Conservation (phyloP, 345 rosid genomes). For the Conringia planisiliqua region DNA sequence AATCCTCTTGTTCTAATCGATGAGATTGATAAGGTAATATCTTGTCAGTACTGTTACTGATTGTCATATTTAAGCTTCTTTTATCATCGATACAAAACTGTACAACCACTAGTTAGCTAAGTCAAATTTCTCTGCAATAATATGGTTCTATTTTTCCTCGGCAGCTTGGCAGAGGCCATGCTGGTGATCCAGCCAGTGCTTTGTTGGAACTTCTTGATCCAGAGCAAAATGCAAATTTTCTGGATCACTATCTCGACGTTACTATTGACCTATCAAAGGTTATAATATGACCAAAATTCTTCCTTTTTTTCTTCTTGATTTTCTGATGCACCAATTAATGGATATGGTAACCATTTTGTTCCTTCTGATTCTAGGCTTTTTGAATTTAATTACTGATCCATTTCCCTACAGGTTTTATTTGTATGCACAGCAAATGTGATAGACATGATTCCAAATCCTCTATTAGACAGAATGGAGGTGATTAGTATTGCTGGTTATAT, state of each 20-base stretch:
- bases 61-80: not conserved
- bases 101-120: not conserved
- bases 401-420: conserved; percentile 72
- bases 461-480: conserved; percentile 98
- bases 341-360: conserved; percentile 15
- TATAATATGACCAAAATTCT: conserved; percentile 7
- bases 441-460: conserved; percentile 93
- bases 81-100: not conserved
- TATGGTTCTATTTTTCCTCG: conserved; percentile 10
- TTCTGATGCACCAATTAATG: not conserved
- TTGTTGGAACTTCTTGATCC: conserved; percentile 98
- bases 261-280: conserved; percentile 96
- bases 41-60: not conserved
- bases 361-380: not conserved
- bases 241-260: conserved; percentile 98
- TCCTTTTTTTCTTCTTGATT: not conserved
- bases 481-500: conserved; percentile 96
- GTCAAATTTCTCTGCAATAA: not conserved
- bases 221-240: conserved; percentile 97
- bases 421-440: conserved; percentile 99
- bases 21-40: conserved; percentile 93
- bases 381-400: conserved; percentile 3
- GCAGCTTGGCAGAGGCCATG: conserved; percentile 96
- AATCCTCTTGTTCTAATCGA: conserved; percentile 99
- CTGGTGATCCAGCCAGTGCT: conserved; percentile 99